These are phyloP conservation scores for Ceratopteris richardii DNA, from an alignment of 75 land plant genomes.

Conservation along the genomic window DNA sequence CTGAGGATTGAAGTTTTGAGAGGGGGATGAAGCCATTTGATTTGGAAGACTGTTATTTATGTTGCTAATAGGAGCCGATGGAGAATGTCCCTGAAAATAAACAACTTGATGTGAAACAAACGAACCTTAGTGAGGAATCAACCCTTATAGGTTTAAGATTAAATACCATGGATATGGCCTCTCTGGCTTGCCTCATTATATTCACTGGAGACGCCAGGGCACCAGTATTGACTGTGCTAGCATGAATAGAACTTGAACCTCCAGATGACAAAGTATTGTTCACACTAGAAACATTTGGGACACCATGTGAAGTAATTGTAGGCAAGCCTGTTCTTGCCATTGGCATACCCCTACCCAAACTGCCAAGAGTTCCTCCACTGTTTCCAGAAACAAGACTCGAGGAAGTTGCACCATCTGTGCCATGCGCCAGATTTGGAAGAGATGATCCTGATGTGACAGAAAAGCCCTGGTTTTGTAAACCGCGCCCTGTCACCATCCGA, in stretches of 20 bases:
- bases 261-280: constrained; percentile 39
- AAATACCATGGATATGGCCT: constrained; percentile 39
- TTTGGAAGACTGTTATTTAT: constrained; percentile 34
- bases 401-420: constrained; percentile 39
- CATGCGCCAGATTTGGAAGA: constrained; percentile 27
- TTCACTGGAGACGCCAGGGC: constrained; percentile 36
- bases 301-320: constrained; percentile 42
- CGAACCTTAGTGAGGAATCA: too few species aligned
- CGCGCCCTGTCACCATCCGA: constrained; percentile 47
- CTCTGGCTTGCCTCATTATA: constrained; percentile 44
- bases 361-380: constrained; percentile 53
- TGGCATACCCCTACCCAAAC: constrained; percentile 50
- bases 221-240: constrained; percentile 1
- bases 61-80: constrained; percentile 38
- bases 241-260: constrained; percentile 27
- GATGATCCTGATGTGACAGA: constrained; percentile 29
- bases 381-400: constrained; percentile 54
- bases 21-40: constrained; percentile 42
- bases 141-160: too few species aligned
- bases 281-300: constrained; percentile 35
- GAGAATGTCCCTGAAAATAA: constrained; percentile 50
- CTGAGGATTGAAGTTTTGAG: constrained; percentile 48
- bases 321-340: constrained; percentile 62
- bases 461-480: constrained; percentile 34
- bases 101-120: constrained; percentile 55